phyloP scores from a whole-genome alignment of 2,329 filamentous ascomycete species.

The Fusarium musae region DNA sequence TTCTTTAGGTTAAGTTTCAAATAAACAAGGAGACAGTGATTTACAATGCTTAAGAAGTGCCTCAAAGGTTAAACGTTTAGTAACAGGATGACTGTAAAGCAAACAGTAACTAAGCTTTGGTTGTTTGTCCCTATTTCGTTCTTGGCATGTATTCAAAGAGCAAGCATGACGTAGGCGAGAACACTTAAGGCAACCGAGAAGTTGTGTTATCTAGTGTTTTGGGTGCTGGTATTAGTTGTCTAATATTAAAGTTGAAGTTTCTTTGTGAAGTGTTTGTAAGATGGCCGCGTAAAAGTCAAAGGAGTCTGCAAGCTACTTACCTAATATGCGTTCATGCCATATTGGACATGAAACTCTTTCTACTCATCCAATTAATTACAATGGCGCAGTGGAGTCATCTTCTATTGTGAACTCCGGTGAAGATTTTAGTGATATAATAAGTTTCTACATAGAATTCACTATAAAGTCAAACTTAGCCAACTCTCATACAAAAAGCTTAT shows the following conservation, averaged over 20 bases:
- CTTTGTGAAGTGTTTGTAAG: neutral
- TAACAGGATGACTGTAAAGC: too few relatives aligned
- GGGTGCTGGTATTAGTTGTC: too few relatives aligned
- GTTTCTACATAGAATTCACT: neutral
- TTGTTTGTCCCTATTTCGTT: neutral
- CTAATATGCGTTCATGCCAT: neutral
- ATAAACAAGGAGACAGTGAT: rapidly evolving
- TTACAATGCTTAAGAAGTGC: rapidly evolving
- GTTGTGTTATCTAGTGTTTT: too few relatives aligned
- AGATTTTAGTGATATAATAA: too few relatives aligned
- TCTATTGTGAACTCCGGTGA: rapidly evolving
- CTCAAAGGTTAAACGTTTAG: rapidly evolving
- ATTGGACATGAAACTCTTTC: neutral
- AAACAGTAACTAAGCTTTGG: neutral
- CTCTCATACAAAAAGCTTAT: neutral
- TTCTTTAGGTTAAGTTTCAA: rapidly evolving
- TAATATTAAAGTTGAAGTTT: neutral
- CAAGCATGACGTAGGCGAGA: too few relatives aligned
- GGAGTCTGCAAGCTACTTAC: too few relatives aligned
- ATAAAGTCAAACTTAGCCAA: neutral
- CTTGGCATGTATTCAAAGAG: too few relatives aligned
- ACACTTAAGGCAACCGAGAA: too few relatives aligned
- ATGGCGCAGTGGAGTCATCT: neutral
- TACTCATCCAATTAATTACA: rapidly evolving
- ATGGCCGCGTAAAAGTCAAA: neutral